A percentile compares a stretch with the other conserved stretches of the same genome.
Evolutionary conservation across 192 early-diverging fungal genomes (phyloP).

Genomic region (Coemansia sp.): DNA sequence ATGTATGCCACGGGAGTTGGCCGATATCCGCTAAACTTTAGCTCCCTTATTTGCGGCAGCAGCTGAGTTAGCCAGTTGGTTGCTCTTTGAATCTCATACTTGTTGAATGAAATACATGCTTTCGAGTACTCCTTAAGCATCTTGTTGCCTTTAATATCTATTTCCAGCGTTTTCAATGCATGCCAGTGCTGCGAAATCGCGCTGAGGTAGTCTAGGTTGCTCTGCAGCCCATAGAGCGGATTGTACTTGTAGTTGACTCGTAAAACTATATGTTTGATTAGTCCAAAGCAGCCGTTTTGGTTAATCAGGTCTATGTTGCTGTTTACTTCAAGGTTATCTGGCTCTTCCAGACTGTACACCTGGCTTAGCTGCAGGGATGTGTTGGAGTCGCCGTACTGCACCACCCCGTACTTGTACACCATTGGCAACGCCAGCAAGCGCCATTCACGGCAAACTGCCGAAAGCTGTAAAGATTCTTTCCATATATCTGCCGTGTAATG

Average conservation of each 20-base stretch:
- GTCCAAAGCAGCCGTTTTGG: neutral
- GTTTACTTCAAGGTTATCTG: neutral
- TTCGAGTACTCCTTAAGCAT: neutral
- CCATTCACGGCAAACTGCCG: neutral
- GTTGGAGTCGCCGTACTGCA: neutral
- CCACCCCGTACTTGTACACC: neutral
- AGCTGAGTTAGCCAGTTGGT: neutral
- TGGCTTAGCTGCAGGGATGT: neutral
- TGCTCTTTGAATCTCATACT: neutral
- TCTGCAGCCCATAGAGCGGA: neutral
- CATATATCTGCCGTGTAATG: neutral
- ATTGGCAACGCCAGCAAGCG: neutral
- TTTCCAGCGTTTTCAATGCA: neutral
- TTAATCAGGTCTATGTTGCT: neutral
- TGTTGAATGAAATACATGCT: neutral
- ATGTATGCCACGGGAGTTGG: neutral
- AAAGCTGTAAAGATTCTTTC: neutral
- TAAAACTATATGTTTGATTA: neutral
- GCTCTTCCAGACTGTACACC: neutral
- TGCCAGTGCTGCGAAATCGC: neutral
- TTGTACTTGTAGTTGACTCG: neutral
- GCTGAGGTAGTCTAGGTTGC: neutral
- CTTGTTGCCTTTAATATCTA: neutral
- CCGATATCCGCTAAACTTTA: neutral
- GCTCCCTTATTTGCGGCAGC: neutral